Base-by-base conservation (phyloP, 2,329 filamentous ascomycete species). In the Pseudogymnoascus sp. region DNA sequence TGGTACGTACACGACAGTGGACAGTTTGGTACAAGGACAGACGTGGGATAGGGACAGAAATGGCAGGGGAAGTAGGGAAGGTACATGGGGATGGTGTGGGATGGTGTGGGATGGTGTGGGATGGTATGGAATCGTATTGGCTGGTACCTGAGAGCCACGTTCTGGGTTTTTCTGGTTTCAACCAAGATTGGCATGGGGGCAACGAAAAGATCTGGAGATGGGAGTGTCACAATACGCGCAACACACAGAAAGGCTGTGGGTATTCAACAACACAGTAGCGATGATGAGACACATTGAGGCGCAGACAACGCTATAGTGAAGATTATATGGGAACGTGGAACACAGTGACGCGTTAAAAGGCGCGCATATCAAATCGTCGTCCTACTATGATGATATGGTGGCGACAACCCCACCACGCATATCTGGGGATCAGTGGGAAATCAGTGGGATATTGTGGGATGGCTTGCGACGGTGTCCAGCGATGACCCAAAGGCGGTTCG, bases 111-210 rank as follows among this genome's bases (percentile, higher is more conserved):
- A 47, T 25, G 20, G 39, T n/a, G 1, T n/a, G 14, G 14, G 20
- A 54, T 9, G 25, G 43, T 32, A 54, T 32, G 43, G 9, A 25
- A 54, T 54, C 4, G 43, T 30, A 54, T 54, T 54, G 43, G 43
- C 25, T 30, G 43, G 43, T 54, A 18, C 43, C 43, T 54, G 43
- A 54, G n/a, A 54, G 25, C 43, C 43, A 54, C 43, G 43, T 54
- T 54, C 43, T 54, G 43, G 25, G 4, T 54, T 54, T 54, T 54
- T 54, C 25, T 54, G 25, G 43, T 54, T 54, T 54, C 43, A 54
- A 54, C 43, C 43, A 54, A 54, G 25, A 54, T 54, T 54, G n/a
- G 25, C 43, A 18, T 54, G 30, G 30, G 30, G 30, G 30, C 25
- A 9, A 12, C n/a, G 12, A 8, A n/a, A 7, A 54, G 25, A 54